These are phyloP conservation scores for Mycosphaerelloides madeirae DNA, from an alignment of 2,329 filamentous ascomycete species.

Conservation along the genomic window DNA sequence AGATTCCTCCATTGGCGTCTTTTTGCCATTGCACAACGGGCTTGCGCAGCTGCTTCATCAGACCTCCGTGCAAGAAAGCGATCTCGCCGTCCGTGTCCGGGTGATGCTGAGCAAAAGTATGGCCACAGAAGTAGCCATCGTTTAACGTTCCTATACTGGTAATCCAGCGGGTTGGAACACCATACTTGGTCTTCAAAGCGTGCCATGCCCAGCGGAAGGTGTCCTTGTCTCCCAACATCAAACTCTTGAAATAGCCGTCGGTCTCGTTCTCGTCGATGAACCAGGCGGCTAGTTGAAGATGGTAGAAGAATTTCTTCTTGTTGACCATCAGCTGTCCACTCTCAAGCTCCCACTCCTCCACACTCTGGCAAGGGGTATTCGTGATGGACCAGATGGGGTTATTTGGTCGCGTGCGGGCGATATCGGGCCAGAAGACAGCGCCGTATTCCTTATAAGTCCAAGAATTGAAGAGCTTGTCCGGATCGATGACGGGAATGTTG, in stretches of 20 bases:
- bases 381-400: conserved; percentile 34
- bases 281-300: conserved; percentile 35
- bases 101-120: conserved; percentile 33
- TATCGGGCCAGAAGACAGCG: conserved; percentile 37
- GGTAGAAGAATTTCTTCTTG: conserved; percentile 36
- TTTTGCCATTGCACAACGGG: conserved; percentile 26
- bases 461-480: conserved; percentile 30
- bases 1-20: conserved; percentile 26
- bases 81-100: conserved; percentile 32
- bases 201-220: conserved; percentile 35
- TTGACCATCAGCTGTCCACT: conserved; percentile 36
- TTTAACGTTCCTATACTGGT: conserved; percentile 28
- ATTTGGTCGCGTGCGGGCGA: conserved; percentile 31
- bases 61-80: conserved; percentile 33
- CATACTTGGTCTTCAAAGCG: conserved; percentile 32
- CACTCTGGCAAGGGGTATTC: conserved; percentile 32
- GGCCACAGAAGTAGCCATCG: conserved; percentile 30
- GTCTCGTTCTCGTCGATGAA: conserved; percentile 24
- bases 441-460: conserved; percentile 28
- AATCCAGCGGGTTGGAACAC: conserved; percentile 29
- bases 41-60: conserved; percentile 29
- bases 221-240: conserved; percentile 38
- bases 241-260: conserved; percentile 24
- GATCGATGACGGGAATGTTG: conserved; percentile 33
- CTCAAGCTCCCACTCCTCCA: conserved; percentile 36